Evolutionary conservation across 2,329 filamentous ascomycete species (phyloP).

Genomic region (Penicillium sp.): DNA sequence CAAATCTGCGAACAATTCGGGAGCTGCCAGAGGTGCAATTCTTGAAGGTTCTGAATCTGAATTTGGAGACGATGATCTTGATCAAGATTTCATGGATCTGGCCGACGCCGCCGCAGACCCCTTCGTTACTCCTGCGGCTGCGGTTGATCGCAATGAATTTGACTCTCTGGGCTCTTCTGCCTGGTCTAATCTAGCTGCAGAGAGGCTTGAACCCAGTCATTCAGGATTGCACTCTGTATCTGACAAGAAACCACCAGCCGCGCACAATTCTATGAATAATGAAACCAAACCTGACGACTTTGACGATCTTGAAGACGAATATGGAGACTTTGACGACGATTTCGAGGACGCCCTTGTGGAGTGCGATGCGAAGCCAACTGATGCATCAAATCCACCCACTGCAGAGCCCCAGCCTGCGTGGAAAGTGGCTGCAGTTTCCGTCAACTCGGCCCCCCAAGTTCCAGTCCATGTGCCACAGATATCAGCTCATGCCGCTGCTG

Average conservation of each 20-base stretch:
- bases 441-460: background rate
- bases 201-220: slow-evolving; percentile 19
- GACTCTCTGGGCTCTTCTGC: slow-evolving; percentile 25
- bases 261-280: slow-evolving; percentile 23
- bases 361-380: slow-evolving; percentile 54
- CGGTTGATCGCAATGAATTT: slow-evolving; percentile 21
- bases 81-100: slow-evolving; percentile 52
- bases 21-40: slow-evolving; percentile 13
- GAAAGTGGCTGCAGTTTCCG: slow-evolving; percentile 13
- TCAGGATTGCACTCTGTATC: slow-evolving; percentile 6
- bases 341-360: slow-evolving; percentile 64
- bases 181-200: slow-evolving; percentile 25
- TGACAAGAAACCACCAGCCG: slow-evolving; percentile 13
- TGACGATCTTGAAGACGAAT: slow-evolving; percentile 73
- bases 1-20: slow-evolving; percentile 2
- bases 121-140: slow-evolving; percentile 29
- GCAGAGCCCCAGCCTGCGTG: slow-evolving; percentile 29
- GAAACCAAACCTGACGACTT: slow-evolving; percentile 38
- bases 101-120: slow-evolving; percentile 43
- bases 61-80: slow-evolving; percentile 56
- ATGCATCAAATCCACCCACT: slow-evolving; percentile 20
- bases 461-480: slow-evolving; percentile 12
- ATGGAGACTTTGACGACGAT: slow-evolving; percentile 65
- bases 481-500: slow-evolving; percentile 34
- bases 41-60: slow-evolving; percentile 47